Conservation (phyloP, 2,329 filamentous ascomycete species). For the Ophiostoma pallidulum region DNA sequence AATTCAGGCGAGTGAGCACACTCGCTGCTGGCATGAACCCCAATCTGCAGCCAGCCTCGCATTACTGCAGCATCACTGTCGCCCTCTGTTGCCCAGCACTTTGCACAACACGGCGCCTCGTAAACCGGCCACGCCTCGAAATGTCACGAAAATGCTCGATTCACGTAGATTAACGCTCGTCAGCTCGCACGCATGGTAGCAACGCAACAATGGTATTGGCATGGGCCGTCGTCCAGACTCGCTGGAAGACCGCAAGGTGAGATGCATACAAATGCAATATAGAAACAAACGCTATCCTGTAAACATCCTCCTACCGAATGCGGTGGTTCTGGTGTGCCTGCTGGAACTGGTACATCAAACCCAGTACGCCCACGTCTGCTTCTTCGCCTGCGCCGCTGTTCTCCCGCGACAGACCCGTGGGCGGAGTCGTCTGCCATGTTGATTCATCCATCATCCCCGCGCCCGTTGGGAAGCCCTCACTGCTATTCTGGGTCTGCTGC, state of each 20-base stretch:
- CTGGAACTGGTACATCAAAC: conserved; percentile 49
- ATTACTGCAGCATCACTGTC: not conserved
- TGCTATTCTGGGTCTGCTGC: conserved; percentile 20
- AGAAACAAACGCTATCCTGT: not conserved
- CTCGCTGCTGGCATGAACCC: not conserved
- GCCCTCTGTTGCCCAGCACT: not conserved
- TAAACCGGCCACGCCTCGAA: no score
- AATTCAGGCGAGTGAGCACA: not conserved
- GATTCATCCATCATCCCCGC: conserved; percentile 45
- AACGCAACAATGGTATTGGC: no score
- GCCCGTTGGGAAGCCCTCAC: conserved; percentile 44
- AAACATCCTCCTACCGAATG: conserved; percentile 8
- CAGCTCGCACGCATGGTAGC: no score
- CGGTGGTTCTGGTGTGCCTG: conserved; percentile 45
- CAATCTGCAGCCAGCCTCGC: not conserved
- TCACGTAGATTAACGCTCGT: no score
- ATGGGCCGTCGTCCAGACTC: no score
- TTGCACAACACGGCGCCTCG: not conserved
- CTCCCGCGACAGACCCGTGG: conserved; percentile 41
- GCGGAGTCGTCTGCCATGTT: conserved; percentile 49
- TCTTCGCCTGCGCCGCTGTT: conserved; percentile 39
- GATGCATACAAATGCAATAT: not conserved
- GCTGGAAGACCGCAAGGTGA: not conserved
- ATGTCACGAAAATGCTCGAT: no score
- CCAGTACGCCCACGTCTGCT: conserved; percentile 45